These are phyloP conservation scores for Coelastrella sp. DNA, from an alignment of 139 green algal species.

Conservation along the genomic window DNA sequence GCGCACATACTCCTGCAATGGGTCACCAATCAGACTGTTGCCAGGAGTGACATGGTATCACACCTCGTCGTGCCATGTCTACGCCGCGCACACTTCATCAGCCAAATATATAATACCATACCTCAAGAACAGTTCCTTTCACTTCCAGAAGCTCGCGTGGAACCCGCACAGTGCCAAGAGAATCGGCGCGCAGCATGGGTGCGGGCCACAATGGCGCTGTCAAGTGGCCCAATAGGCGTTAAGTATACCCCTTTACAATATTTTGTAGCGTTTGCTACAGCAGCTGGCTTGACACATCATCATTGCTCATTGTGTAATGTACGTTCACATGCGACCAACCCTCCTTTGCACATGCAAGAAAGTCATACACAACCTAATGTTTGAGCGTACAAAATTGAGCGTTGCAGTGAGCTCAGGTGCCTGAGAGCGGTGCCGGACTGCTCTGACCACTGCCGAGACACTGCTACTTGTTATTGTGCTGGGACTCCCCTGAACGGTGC, in stretches of 20 bases:
- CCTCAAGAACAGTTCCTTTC: conserved; percentile 44
- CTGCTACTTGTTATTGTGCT: too few relatives aligned
- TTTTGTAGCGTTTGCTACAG: not conserved
- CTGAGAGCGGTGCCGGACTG: not conserved
- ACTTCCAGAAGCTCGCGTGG: conserved; percentile 48
- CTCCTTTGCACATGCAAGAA: not conserved
- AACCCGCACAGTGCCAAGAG: conserved; percentile 43
- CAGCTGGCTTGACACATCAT: not conserved
- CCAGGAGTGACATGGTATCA: too few relatives aligned
- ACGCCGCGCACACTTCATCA: not conserved
- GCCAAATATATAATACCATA: not conserved
- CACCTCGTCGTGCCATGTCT: not conserved
- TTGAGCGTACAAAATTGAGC: not conserved
- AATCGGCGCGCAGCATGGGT: not conserved
- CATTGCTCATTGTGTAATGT: not conserved
- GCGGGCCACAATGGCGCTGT: not conserved
- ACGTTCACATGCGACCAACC: not conserved
- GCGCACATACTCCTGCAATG: conserved; percentile 79
- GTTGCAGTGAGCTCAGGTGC: not conserved
- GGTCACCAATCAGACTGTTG: too few relatives aligned
- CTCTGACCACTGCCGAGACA: not conserved
- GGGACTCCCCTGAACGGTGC: too few relatives aligned
- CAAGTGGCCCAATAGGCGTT: not conserved
- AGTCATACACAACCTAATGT: not conserved
- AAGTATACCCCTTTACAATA: not conserved